Evolutionary conservation across 352 stramenopile species (phyloP).

Genomic region (Globisporangium nunn): DNA sequence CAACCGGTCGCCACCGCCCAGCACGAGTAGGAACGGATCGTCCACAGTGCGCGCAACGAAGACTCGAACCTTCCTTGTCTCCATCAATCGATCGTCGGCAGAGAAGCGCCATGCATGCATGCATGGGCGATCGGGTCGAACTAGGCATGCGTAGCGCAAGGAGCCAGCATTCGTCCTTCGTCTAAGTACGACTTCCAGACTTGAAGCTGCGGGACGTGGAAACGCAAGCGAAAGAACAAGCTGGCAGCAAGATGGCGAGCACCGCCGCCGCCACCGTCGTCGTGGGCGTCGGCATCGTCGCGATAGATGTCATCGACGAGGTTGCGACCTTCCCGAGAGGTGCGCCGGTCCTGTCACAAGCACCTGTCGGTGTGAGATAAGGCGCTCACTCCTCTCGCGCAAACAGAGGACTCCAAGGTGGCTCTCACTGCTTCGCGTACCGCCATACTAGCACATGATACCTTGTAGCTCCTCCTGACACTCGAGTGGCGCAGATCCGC

Average conservation of each 20-base stretch:
- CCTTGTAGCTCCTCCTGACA: neutral
- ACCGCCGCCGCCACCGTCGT: slow-evolving; percentile 28
- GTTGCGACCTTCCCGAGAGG: slow-evolving; percentile 50
- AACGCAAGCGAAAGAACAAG: neutral
- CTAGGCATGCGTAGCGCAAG: no score
- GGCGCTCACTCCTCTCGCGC: neutral
- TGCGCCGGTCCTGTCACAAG: slow-evolving; percentile 8
- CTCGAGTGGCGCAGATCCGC: slow-evolving; percentile 26
- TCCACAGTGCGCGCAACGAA: no score
- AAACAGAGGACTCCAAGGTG: slow-evolving; percentile 58
- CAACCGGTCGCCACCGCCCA: no score
- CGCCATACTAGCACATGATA: no score
- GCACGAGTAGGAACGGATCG: no score
- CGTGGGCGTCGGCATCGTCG: slow-evolving; percentile 61
- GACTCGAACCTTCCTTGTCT: neutral
- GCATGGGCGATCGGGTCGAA: no score
- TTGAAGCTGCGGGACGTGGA: slow-evolving; percentile 5
- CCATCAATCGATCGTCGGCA: neutral
- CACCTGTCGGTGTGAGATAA: neutral
- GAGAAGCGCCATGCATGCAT: neutral
- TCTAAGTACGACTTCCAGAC: neutral
- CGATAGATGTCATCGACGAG: slow-evolving; percentile 64
- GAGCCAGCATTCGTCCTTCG: neutral
- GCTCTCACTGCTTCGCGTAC: neutral
- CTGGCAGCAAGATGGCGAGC: neutral